Base-by-base conservation (phyloP, 495 filamentous ascomycete genomes). In the Schizothecium vesticola region DNA sequence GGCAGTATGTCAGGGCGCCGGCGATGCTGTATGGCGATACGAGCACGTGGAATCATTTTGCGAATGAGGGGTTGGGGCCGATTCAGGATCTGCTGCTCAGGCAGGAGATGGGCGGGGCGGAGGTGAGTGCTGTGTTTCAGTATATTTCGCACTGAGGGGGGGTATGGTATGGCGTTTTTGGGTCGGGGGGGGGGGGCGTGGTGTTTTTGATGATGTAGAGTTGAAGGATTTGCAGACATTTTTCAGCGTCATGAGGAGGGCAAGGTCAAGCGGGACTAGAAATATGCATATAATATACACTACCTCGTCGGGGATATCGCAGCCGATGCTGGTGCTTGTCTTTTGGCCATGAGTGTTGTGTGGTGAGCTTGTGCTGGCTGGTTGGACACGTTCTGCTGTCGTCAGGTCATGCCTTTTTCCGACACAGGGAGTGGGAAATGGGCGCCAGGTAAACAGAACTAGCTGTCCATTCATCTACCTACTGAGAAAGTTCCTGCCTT, bases 11-110 rank as follows among this genome's bases (percentile, higher is more conserved):
- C 68, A 97, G 97, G 78, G 92, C 94, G 1, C 91, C 88, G 9
- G 95, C 95, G 0, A 93, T 98, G 89, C 78, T 98, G 71, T 99
- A 99, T 75, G 95, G 95, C 56, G 95, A 99, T 75, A 98, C 95
- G 11, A 98, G 94, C 75, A 96, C 93, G 29, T 99, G 95, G 95
- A 98, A 99, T 74, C 95, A 99, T 80, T 93, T 97, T 77, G 86
- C 90, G 25, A 96, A 97, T 77, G 86, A 87, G 7, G 87, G 87
- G 16, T 75, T 99, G 73, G 85, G 84, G 69, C 84, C 84, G 69
- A 98, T 97, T 69, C 94, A 99, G 77, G 95, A 99, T 80, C 80
- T 97, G 77, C 74, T 99, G 75, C 80, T 99, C 29, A 86, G 93
- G 69, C 95, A 98, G 80, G 95, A 99, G 81, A 87, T 86, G 67